Conservation (phyloP, 2,329 filamentous ascomycete species). For the Ambrosiella cleistominuta region DNA sequence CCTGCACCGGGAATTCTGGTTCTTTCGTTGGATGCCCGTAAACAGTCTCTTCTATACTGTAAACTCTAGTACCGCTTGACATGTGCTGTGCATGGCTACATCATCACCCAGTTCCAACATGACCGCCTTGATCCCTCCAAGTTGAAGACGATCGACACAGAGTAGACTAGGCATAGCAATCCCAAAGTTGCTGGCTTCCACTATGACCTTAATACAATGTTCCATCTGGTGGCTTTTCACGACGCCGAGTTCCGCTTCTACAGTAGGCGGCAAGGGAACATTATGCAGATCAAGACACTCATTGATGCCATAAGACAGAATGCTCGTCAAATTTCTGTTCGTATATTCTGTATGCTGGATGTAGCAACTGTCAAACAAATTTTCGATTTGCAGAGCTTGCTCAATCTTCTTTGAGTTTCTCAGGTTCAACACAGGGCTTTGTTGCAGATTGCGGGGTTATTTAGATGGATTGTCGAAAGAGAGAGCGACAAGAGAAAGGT, state of each 20-base stretch:
- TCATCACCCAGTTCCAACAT: slow-evolving; percentile 34
- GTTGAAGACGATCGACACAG: slow-evolving; percentile 32
- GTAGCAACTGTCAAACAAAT: slow-evolving; percentile 40
- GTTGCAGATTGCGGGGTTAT: slow-evolving; percentile 35
- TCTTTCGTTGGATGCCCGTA: slow-evolving; percentile 36
- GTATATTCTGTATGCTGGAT: slow-evolving; percentile 41
- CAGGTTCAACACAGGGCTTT: slow-evolving; percentile 29
- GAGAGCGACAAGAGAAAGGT: slow-evolving; percentile 21
- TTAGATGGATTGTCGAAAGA: slow-evolving; percentile 33
- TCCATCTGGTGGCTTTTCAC: slow-evolving; percentile 36
- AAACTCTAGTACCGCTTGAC: slow-evolving; percentile 40
- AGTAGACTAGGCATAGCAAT: slow-evolving; percentile 34
- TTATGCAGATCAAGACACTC: slow-evolving; percentile 28
- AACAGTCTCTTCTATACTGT: slow-evolving; percentile 41
- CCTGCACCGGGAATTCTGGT: slow-evolving; percentile 19
- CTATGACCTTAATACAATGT: slow-evolving; percentile 42
- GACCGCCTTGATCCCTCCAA: slow-evolving; percentile 35
- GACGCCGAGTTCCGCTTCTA: slow-evolving; percentile 36
- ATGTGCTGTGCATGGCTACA: slow-evolving; percentile 33
- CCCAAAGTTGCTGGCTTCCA: slow-evolving; percentile 39
- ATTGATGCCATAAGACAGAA: slow-evolving; percentile 35
- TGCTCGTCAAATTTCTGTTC: slow-evolving; percentile 33
- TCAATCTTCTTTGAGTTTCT: slow-evolving; percentile 30
- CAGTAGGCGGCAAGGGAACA: slow-evolving; percentile 27
- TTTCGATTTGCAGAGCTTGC: slow-evolving; percentile 32